These are phyloP conservation scores for Epichloe gansuensis DNA, from an alignment of 2,329 filamentous ascomycete species.

Conservation along the genomic window DNA sequence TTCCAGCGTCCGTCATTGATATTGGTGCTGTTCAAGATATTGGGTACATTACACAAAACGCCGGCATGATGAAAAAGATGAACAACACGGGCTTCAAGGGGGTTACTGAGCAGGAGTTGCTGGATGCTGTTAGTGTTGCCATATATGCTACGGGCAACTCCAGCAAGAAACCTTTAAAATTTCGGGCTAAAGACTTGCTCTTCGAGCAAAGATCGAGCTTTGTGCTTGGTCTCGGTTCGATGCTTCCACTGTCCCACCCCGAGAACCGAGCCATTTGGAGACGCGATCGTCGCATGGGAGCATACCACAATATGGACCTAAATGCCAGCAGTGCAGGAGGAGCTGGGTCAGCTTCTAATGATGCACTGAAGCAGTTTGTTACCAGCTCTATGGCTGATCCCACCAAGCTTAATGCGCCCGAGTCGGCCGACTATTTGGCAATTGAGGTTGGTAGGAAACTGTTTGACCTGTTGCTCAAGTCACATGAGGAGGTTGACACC, in stretches of 20 bases:
- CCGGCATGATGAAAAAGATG: not conserved
- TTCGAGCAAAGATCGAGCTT: constrained; percentile 2
- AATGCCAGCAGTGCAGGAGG: not conserved
- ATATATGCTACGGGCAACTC: not conserved
- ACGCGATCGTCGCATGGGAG: constrained; percentile 12
- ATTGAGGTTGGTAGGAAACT: constrained; percentile 10
- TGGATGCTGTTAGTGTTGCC: not conserved
- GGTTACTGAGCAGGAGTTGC: not conserved
- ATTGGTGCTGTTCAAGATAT: constrained; percentile 1
- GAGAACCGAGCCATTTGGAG: constrained; percentile 10
- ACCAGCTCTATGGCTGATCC: not conserved
- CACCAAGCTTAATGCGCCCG: not conserved
- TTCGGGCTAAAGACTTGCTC: no score
- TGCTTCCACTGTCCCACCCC: constrained; percentile 5
- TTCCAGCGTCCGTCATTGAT: not conserved
- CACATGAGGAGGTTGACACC: constrained; percentile 4
- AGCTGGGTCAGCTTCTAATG: not conserved
- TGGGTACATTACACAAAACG: not conserved
- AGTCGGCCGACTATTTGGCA: constrained; percentile 2
- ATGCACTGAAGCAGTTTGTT: not conserved
- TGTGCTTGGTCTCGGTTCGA: constrained; percentile 9
- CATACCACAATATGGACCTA: constrained; percentile 7
- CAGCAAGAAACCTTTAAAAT: not conserved
- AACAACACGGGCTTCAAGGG: not conserved
- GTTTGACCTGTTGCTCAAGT: constrained; percentile 8